These are phyloP conservation scores for Conticribra weissflogii DNA, from an alignment of 108 stramenopile genomes.

Conservation along the genomic window DNA sequence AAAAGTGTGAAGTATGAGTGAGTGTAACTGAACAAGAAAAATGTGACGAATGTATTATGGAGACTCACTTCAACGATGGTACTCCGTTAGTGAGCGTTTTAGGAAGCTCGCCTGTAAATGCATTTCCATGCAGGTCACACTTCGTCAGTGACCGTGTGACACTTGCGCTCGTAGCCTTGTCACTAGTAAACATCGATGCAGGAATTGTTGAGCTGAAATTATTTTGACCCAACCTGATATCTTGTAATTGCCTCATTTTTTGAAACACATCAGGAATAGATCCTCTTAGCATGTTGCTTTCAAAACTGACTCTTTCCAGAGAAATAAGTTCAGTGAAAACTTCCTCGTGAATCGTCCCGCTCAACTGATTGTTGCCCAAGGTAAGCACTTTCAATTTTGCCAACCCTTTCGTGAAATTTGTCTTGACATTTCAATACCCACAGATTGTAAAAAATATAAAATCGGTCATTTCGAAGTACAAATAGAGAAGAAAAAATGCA, in stretches of 20 bases:
- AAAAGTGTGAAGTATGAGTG: no score
- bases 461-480: no score
- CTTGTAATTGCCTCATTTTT: slow-evolving; percentile 29
- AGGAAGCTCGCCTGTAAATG: slow-evolving; percentile 15
- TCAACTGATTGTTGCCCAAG: slow-evolving; percentile 23
- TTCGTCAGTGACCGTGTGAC: slow-evolving; percentile 11
- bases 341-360: slow-evolving; percentile 18
- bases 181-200: slow-evolving; percentile 8
- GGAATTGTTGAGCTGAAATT: slow-evolving; percentile 50
- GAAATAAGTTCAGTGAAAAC: slow-evolving; percentile 25
- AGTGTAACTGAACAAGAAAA: no score
- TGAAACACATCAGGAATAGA: slow-evolving; percentile 47
- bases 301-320: slow-evolving; percentile 43
- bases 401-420: slow-evolving; percentile 8
- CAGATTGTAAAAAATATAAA: no score
- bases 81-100: neutral
- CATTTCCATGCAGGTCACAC: slow-evolving; percentile 24
- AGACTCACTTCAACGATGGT: neutral
- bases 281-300: slow-evolving; percentile 46
- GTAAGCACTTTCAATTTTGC: slow-evolving; percentile 17
- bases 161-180: neutral
- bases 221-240: slow-evolving; percentile 58
- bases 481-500: no score
- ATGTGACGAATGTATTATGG: neutral
- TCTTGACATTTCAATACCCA: no score